Conservation (phyloP, 2,329 filamentous ascomycete species). For the Xylaria sp. region DNA sequence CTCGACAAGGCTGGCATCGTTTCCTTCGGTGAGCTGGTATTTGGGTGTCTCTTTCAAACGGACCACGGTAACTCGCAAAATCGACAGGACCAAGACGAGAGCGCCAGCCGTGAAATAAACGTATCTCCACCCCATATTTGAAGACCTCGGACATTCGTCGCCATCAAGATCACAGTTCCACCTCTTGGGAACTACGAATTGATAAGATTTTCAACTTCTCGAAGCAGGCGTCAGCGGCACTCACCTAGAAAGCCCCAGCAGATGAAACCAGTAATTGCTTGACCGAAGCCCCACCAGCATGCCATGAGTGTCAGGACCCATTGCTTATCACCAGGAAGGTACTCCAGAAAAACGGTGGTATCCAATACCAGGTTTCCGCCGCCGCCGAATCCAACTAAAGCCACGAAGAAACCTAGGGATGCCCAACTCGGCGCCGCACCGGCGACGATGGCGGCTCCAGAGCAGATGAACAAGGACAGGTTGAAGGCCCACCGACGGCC, state of each 20-base stretch:
- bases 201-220: conserved; percentile 6
- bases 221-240: conserved; percentile 2
- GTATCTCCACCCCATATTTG: conserved; percentile 64
- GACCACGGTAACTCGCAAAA: conserved; percentile 65
- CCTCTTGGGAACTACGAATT: conserved; percentile 49
- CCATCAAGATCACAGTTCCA: conserved; percentile 56
- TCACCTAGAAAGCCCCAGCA: conserved; percentile 62
- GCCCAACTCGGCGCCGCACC: conserved; percentile 75
- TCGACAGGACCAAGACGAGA: conserved; percentile 61
- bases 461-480: conserved; percentile 70
- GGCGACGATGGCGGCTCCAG: conserved; percentile 70
- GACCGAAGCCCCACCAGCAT: conserved; percentile 63
- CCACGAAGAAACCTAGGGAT: conserved; percentile 71
- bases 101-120: conserved; percentile 60
- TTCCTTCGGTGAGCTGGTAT: conserved; percentile 64
- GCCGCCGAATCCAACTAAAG: conserved; percentile 70
- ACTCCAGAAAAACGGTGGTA: conserved; percentile 63
- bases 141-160: conserved; percentile 54
- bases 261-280: conserved; percentile 60
- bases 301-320: conserved; percentile 74
- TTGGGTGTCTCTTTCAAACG: conserved; percentile 69
- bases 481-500: conserved; percentile 77
- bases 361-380: conserved; percentile 74
- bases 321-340: conserved; percentile 64
- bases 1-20: conserved; percentile 62